Evolutionary conservation across 495 filamentous ascomycete species (phyloP).

Genomic region (Niebla homalea): DNA sequence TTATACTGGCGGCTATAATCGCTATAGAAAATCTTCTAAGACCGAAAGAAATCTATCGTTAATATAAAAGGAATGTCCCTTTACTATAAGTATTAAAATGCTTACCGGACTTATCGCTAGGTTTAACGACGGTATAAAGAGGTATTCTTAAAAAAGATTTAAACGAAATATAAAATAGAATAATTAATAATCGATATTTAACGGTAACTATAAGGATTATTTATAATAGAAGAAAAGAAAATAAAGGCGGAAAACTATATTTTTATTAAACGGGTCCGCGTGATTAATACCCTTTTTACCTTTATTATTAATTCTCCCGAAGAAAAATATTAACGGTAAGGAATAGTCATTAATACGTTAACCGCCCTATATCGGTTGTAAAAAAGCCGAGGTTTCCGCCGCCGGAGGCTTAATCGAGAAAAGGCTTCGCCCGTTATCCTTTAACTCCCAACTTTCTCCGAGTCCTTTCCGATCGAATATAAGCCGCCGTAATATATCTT

Average conservation of each 20-base stretch:
- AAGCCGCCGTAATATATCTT: conserved; percentile 6
- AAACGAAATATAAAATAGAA: conserved; percentile 20
- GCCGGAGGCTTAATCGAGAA: conserved; percentile 1
- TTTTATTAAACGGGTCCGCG: conserved; percentile 1
- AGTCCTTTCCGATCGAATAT: conserved; percentile 4
- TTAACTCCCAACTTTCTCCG: not conserved
- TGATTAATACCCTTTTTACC: conserved; percentile 8
- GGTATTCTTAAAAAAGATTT: conserved; percentile 2
- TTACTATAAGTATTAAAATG: conserved; percentile 1
- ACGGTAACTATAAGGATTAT: conserved; percentile 17
- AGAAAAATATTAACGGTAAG: conserved; percentile 1
- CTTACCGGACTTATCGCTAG: conserved; percentile 1
- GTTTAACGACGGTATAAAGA: not conserved
- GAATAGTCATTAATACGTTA: conserved; percentile 6
- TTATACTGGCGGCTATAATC: not conserved
- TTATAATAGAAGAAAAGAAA: not conserved
- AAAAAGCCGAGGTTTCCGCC: conserved; percentile 1
- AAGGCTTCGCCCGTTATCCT: not conserved
- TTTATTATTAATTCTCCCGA: conserved; percentile 2
- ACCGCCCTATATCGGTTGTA: not conserved
- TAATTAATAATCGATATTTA: conserved; percentile 23
- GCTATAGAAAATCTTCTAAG: conserved; percentile 3
- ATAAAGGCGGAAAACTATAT: conserved; percentile 1
- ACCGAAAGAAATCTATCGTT: conserved; percentile 1
- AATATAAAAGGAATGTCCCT: conserved; percentile 3